These are phyloP conservation scores for Penicillium sclerotigenum DNA, from an alignment of 2,329 filamentous ascomycete genomes.

Conservation along the genomic window DNA sequence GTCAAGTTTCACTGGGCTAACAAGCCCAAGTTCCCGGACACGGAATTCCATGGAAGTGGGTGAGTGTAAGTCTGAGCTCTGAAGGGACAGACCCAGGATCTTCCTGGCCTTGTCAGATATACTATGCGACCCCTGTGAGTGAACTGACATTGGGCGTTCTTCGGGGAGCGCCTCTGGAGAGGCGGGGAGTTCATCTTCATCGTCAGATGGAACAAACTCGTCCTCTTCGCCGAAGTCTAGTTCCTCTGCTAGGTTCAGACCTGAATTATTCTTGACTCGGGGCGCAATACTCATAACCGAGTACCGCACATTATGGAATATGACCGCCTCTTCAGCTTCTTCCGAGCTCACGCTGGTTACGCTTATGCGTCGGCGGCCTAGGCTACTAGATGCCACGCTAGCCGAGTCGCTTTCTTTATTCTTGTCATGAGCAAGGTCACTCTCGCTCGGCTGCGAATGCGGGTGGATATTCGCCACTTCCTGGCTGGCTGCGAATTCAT, in stretches of 20 bases:
- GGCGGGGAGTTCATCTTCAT: conserved; percentile 65
- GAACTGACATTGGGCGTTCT: conserved; percentile 42
- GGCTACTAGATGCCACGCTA: conserved; percentile 70
- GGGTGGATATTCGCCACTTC: conserved; percentile 30
- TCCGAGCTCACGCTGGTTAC: conserved; percentile 52
- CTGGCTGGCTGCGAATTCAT: conserved; percentile 64
- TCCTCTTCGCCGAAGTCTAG: conserved; percentile 82
- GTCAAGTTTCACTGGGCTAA: conserved; percentile 50
- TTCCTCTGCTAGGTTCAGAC: conserved; percentile 83
- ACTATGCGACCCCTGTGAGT: conserved; percentile 37
- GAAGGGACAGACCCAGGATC: conserved; percentile 45
- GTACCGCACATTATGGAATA: conserved; percentile 62
- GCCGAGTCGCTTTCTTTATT: conserved; percentile 62
- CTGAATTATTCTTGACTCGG: conserved; percentile 56
- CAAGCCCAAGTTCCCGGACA: conserved; percentile 27
- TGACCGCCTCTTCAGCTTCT: conserved; percentile 48
- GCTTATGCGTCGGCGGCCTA: conserved; percentile 57
- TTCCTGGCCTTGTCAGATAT: conserved; percentile 44
- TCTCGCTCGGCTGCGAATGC: conserved; percentile 51
- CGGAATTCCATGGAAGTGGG: conserved; percentile 29
- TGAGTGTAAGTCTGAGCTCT: conserved; percentile 24
- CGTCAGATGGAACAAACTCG: conserved; percentile 59
- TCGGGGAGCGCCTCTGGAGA: conserved; percentile 45
- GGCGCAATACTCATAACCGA: conserved; percentile 63
- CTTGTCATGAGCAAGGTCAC: conserved; percentile 61